phyloP scores from a whole-genome alignment of 257 asterid genomes.

The Solanum rostratum region DNA sequence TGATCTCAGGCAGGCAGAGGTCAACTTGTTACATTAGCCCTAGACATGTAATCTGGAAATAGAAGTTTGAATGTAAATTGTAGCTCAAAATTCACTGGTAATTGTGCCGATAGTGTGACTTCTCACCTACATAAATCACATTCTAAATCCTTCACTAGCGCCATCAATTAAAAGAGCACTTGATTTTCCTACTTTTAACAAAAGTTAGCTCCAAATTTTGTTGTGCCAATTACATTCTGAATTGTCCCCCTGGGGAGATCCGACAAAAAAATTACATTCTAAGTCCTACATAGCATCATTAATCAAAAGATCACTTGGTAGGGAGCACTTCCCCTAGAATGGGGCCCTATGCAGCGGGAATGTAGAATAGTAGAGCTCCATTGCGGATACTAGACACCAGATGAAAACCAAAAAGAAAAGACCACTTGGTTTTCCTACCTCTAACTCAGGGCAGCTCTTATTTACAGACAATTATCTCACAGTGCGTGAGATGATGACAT shows the following conservation, averaged over 20 bases:
- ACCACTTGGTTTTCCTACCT: background rate
- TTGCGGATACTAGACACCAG: no score
- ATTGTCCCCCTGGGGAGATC: no score
- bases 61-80: constrained; percentile 32
- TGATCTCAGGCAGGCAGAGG: constrained; percentile 18
- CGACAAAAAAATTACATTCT: no score
- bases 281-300: background rate
- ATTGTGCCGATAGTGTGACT: constrained; percentile 27
- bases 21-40: constrained; percentile 8
- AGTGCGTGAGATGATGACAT: constrained; percentile 31
- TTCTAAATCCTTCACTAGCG: no score
- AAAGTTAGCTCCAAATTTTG: background rate
- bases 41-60: constrained; percentile 26
- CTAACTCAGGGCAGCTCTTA: background rate
- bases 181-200: background rate
- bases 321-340: no score
- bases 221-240: background rate
- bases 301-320: background rate
- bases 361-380: no score
- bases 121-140: constrained; percentile 11
- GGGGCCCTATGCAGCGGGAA: no score
- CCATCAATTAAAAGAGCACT: background rate
- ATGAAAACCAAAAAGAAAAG: background rate
- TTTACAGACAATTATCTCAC: constrained; percentile 20
- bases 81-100: constrained; percentile 16